A percentile compares a stretch with the other conserved stretches of the same genome.
These are phyloP conservation scores for Draba incana DNA, from an alignment of 345 rosid genomes.

Conservation along the genomic window DNA sequence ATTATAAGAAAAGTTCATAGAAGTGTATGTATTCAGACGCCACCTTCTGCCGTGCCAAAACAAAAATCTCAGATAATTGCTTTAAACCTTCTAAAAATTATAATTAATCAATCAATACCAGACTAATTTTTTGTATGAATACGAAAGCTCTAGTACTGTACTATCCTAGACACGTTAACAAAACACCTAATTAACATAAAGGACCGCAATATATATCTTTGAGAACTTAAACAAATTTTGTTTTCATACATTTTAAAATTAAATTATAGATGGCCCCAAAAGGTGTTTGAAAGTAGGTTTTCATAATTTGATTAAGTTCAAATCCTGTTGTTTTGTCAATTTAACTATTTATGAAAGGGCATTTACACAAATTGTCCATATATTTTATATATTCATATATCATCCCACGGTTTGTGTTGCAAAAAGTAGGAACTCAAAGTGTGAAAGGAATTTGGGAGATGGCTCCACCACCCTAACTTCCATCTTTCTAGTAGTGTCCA, in stretches of 20 bases:
- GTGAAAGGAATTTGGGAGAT: conserved; percentile 36
- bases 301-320: too few species aligned
- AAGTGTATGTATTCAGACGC: not conserved
- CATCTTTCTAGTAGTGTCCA: conserved; percentile 25
- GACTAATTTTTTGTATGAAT: conserved; percentile 8
- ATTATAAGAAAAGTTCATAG: not conserved
- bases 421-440: conserved; percentile 26
- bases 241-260: not conserved
- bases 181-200: not conserved
- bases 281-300: too few species aligned
- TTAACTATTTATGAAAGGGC: too few species aligned
- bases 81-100: not conserved
- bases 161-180: not conserved
- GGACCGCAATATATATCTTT: not conserved
- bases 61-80: not conserved
- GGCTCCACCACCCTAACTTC: conserved; percentile 28
- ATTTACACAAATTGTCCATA: too few species aligned
- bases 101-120: not conserved
- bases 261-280: too few species aligned
- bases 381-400: too few species aligned
- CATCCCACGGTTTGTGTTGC: conserved; percentile 28
- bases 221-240: too few species aligned
- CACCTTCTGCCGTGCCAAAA: not conserved
- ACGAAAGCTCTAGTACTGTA: not conserved
- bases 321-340: too few species aligned